Conservation (phyloP, 176 grass and related monocot genomes). For the Elymus sibiricus region DNA sequence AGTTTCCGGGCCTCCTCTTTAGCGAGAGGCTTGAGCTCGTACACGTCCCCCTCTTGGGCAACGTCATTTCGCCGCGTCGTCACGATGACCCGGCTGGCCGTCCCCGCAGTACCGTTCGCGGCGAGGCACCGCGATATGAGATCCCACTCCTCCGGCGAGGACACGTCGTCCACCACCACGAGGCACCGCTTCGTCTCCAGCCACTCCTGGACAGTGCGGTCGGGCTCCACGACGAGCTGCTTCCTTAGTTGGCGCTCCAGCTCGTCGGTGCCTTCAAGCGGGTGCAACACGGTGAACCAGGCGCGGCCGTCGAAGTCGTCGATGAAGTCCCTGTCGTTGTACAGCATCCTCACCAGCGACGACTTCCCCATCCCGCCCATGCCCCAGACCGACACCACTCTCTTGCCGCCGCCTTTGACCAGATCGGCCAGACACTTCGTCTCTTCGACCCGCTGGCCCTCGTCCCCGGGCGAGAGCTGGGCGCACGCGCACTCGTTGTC, state of each 20-base stretch:
- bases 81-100: constrained; percentile 14
- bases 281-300: constrained; percentile 40
- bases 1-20: neutral
- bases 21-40: neutral
- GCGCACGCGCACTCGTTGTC: neutral
- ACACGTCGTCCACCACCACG: too few relatives aligned
- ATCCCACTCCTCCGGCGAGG: too few relatives aligned
- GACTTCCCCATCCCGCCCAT: constrained; percentile 40
- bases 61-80: constrained; percentile 28
- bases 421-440: neutral
- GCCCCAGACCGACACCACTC: constrained; percentile 29
- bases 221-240: neutral
- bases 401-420: neutral
- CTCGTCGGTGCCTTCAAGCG: neutral
- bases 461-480: neutral
- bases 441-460: neutral
- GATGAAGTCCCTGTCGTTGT: constrained; percentile 8
- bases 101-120: neutral
- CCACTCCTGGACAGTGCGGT: neutral
- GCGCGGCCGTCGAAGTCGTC: constrained; percentile 26
- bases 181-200: neutral
- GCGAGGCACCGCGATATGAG: too few relatives aligned
- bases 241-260: neutral
- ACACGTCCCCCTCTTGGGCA: neutral
- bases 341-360: constrained; percentile 15